A percentile compares a stretch with the other conserved stretches of the same genome.
These are phyloP conservation scores for Gossypium bickii DNA, from an alignment of 345 rosid genomes.

Conservation along the genomic window DNA sequence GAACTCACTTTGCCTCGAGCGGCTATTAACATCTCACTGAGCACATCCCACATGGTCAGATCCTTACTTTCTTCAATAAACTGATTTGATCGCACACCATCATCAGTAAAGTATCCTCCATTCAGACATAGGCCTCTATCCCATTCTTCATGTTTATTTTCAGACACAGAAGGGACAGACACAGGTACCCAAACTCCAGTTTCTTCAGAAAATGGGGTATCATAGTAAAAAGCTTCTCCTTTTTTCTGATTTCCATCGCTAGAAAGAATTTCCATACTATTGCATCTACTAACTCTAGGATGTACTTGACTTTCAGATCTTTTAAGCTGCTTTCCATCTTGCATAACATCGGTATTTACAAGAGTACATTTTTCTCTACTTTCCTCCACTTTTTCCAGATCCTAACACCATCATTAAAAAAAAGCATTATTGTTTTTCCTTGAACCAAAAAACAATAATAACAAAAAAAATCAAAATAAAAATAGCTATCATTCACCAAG, in stretches of 20 bases:
- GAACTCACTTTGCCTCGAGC: conserved; percentile 25
- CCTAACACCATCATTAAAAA: conserved; percentile 7
- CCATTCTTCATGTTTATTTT: conserved; percentile 23
- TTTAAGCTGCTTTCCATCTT: conserved; percentile 11
- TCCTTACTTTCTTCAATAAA: conserved; percentile 22
- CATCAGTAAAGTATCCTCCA: conserved; percentile 26
- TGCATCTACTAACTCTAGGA: conserved; percentile 6
- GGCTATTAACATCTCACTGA: conserved; percentile 27
- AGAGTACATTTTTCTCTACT: conserved; percentile 3
- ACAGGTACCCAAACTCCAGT: conserved; percentile 32
- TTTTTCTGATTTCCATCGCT: not conserved
- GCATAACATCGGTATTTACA: conserved; percentile 5
- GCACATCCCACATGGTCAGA: conserved; percentile 33
- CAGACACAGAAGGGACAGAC: conserved; percentile 25
- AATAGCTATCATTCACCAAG: not conserved
- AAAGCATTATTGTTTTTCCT: not conserved
- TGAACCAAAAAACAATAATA: not conserved
- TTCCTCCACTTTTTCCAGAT: conserved; percentile 12
- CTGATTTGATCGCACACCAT: conserved; percentile 25
- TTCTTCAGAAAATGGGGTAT: conserved; percentile 29
- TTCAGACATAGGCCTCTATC: conserved; percentile 17
- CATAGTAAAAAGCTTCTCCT: conserved; percentile 26
- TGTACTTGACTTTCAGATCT: conserved; percentile 1
- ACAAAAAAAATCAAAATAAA: not conserved
- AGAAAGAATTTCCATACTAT: not conserved